Evolutionary conservation across 129 eudicot genomes (phyloP).

Genomic region (Tagetes erecta): DNA sequence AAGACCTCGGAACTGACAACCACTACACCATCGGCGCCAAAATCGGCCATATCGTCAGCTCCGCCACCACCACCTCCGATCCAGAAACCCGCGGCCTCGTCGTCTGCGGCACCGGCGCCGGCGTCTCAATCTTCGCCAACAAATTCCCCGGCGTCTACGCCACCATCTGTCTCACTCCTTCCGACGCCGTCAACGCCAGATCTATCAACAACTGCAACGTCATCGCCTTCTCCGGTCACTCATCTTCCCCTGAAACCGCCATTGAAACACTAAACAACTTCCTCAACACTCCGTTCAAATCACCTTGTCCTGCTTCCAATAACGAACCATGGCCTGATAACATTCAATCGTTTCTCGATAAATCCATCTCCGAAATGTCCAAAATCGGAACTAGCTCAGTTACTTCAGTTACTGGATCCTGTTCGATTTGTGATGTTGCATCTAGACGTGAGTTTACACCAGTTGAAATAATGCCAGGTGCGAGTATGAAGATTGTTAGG

Average conservation of each 20-base stretch:
- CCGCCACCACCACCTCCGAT: slow-evolving; percentile 22
- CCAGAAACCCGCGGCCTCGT: slow-evolving; percentile 69
- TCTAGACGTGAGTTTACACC: slow-evolving; percentile 50
- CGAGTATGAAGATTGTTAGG: slow-evolving; percentile 65
- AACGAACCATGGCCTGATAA: slow-evolving; percentile 66
- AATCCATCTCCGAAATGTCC: slow-evolving; percentile 55
- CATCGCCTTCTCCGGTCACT: slow-evolving; percentile 71
- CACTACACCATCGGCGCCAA: slow-evolving; percentile 81
- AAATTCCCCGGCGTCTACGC: slow-evolving; percentile 90
- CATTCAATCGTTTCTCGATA: slow-evolving; percentile 51
- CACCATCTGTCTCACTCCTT: slow-evolving; percentile 67
- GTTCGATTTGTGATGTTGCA: slow-evolving; percentile 46
- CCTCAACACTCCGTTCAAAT: slow-evolving; percentile 64
- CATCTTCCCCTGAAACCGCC: slow-evolving; percentile 56
- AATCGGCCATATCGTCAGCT: slow-evolving; percentile 67
- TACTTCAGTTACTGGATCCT: neutral
- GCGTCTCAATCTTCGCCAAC: slow-evolving; percentile 89
- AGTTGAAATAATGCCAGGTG: slow-evolving; percentile 75
- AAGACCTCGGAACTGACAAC: slow-evolving; percentile 76
- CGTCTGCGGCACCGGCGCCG: slow-evolving; percentile 92
- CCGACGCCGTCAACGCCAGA: slow-evolving; percentile 69
- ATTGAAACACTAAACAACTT: slow-evolving; percentile 52
- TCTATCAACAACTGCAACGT: slow-evolving; percentile 86
- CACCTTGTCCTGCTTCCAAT: slow-evolving; percentile 84
- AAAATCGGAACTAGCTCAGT: slow-evolving; percentile 38